These are phyloP conservation scores for Rhamnella rubrinervis DNA, from an alignment of 331 rosid genomes.

Conservation along the genomic window DNA sequence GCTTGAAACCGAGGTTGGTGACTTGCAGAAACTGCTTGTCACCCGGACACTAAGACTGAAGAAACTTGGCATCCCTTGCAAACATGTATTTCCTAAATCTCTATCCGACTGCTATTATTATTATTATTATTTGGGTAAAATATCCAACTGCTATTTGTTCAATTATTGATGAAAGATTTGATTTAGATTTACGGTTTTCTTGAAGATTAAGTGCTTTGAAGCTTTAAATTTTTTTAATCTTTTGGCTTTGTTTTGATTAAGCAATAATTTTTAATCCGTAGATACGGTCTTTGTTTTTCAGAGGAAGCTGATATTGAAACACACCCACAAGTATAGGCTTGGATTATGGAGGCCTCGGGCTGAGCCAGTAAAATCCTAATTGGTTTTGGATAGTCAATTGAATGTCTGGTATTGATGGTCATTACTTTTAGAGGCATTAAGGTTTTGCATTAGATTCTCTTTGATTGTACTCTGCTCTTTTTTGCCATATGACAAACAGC, in stretches of 20 bases:
- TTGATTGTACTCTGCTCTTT: no score
- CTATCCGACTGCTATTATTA: background rate
- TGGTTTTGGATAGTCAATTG: slow-evolving; percentile 15
- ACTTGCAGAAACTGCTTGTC: slow-evolving; percentile 76
- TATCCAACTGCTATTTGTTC: background rate
- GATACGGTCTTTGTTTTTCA: slow-evolving; percentile 38
- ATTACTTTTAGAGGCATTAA: no score
- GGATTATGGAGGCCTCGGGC: slow-evolving; percentile 95
- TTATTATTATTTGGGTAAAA: no score
- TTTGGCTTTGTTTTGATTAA: background rate
- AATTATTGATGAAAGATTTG: background rate
- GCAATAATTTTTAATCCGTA: background rate
- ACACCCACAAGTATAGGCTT: slow-evolving; percentile 78
- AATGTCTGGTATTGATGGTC: no score
- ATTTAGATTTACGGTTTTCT: background rate
- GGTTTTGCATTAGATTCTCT: no score
- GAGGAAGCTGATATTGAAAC: slow-evolving; percentile 87
- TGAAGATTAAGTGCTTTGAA: background rate
- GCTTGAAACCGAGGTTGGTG: slow-evolving; percentile 84
- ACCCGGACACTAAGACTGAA: slow-evolving; percentile 83
- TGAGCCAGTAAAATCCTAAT: slow-evolving; percentile 45
- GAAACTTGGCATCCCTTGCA: slow-evolving; percentile 93
- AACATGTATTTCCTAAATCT: slow-evolving; percentile 50
- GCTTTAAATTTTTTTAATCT: slow-evolving; percentile 13
- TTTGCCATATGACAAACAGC: no score